A percentile compares a stretch with the other conserved stretches of the same genome.
Evolutionary conservation across 441 rosid genomes (phyloP).

Genomic region (Euphorbia corollata): DNA sequence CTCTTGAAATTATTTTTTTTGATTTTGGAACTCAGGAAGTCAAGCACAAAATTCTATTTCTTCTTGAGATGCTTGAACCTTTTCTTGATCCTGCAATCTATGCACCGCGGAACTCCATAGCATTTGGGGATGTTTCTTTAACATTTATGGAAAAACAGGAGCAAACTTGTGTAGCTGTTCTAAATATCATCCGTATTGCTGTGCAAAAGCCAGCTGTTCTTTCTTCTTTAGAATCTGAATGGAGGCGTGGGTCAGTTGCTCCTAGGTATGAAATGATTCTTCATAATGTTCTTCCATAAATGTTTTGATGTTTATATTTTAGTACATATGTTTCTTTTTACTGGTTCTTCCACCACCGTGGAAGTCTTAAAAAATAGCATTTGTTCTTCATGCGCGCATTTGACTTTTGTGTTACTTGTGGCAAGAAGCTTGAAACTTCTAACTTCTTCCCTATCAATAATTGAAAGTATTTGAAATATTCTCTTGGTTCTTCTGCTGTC

Average conservation of each 20-base stretch:
- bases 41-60: conserved; percentile 75
- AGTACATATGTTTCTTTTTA: no score
- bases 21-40: conserved; percentile 50
- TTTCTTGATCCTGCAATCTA: conserved; percentile 68
- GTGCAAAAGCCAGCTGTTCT: conserved; percentile 69
- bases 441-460: not conserved
- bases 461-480: conserved; percentile 6
- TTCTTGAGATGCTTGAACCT: conserved; percentile 82
- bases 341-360: no score
- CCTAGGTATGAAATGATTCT: conserved; percentile 52
- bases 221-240: conserved; percentile 73
- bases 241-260: conserved; percentile 75
- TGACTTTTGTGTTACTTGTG: conserved; percentile 4
- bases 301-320: not conserved
- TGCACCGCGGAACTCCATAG: conserved; percentile 45
- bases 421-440: not conserved
- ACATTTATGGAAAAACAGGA: conserved; percentile 53
- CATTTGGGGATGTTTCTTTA: conserved; percentile 54
- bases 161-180: conserved; percentile 48
- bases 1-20: not conserved
- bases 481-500: not conserved
- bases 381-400: not conserved
- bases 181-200: conserved; percentile 65
- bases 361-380: not conserved
- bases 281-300: conserved; percentile 10